Evolutionary conservation across 129 eudicot species (phyloP).

Genomic region (Rutidosis leptorrhynchoides): DNA sequence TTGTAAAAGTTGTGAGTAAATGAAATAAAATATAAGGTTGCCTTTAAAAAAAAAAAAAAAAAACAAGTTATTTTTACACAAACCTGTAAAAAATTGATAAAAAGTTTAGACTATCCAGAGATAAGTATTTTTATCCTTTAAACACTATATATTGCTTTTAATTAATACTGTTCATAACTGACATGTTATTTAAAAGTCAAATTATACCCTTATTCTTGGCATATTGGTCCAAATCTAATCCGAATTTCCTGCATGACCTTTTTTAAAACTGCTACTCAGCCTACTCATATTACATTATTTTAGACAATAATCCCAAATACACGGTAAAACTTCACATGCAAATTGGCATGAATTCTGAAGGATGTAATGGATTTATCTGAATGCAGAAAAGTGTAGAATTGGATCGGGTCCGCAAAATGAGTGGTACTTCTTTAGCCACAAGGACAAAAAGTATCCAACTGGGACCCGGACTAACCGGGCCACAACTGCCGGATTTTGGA

Average conservation of each 20-base stretch:
- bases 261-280: neutral
- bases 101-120: no score
- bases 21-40: no score
- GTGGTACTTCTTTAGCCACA: constrained; percentile 92
- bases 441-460: constrained; percentile 89
- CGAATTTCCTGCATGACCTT: no score
- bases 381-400: constrained; percentile 72
- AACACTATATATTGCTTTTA: no score
- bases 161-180: no score
- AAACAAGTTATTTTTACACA: no score
- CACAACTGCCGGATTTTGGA: constrained; percentile 84
- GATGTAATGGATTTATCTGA: neutral
- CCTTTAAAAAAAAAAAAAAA: no score
- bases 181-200: neutral
- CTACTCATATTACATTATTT: no score
- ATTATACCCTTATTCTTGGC: neutral
- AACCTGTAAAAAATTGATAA: no score
- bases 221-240: neutral
- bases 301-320: neutral
- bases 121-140: no score
- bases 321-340: neutral
- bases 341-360: neutral
- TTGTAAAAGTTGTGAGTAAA: no score
- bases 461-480: constrained; percentile 90
- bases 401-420: constrained; percentile 88